Base-by-base conservation (phyloP, 805 yeast genomes). In the Cyberlindnera xylosilytica region DNA sequence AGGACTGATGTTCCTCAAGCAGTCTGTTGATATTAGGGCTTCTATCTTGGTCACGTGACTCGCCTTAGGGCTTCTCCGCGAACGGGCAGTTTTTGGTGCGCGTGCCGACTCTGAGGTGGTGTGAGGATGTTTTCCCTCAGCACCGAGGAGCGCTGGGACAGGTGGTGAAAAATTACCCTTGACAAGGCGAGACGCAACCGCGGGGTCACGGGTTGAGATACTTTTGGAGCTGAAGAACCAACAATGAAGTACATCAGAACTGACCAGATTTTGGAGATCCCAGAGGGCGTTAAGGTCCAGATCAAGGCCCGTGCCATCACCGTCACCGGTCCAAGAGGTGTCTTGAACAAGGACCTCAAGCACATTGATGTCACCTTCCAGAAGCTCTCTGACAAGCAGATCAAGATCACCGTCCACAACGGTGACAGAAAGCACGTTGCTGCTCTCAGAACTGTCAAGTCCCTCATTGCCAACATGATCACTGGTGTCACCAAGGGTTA, bases 391-490 rank as follows among this genome's bases (percentile, higher is more conserved):
- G 74, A 78, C 74, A 75, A 66, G 56, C 80, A 77, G 64, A 77
- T 93, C 75, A 86, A 83, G 76, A 80, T 93, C 69, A 78, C 89
- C 59, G 97, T 93, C 57, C 95, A 86, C 84, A 88, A 91, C 71
- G 99, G 98, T 78, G 96, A 88, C 86, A 87, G 98, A 83, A 91
- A 91, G 85, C 98, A 93, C 78, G 98, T 91, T 72, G 99, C 99
- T 70, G 86, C 97, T 68, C 80, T 93, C 72, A 90, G 98, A 81
- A 91, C 99, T 54, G 98, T 93, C 71, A 89, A 88, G 78, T 87
- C 98, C 56, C 77, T 93, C 70, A 79, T 93, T 63, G 69, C 87
- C 69, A 93, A 93, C 87, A 74, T 93, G 81, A 72, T 93, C 74
- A 87, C 85, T 61, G 99, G 99, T 86, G 99, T 93, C 70, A 93